Base-by-base conservation (phyloP, 106 monocot species). In the Dioscorea zingiberensis region DNA sequence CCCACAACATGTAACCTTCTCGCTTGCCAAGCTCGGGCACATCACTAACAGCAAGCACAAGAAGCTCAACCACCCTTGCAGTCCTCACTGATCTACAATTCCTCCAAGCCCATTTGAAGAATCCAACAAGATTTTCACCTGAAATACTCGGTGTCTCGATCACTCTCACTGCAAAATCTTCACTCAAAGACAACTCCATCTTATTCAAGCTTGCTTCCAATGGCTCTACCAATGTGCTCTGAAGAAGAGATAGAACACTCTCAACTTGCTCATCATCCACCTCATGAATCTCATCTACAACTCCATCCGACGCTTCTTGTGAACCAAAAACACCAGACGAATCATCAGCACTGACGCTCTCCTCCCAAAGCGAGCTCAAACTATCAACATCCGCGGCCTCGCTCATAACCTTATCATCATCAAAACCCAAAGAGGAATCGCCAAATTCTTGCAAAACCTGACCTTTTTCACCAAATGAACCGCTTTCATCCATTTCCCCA, bases 1-100 rank as follows among this genome's bases (percentile, higher is more conserved):
- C 92, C 97, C 91, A 97, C 62, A 97, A 58, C 68, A 62, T 59
- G 58, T 86, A 80, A 12, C 76, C 83, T 19, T 84, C 88, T 60
- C 57, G 75, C 77, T 76, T 77, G 21, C 9, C 57, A 27, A 85
- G 59, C 21, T 76, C 79, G 9, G 38, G 56, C 19, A 61, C 66
- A 4, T 62, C 21, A 21, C 66, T 60, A 18, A 92, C 55, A 9
- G 74, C 65, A 45, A 45, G 24, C n/a, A 88, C 79, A 56, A 97
- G 75, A 47, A 80, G 58, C 61, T 70, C 79, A 27, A 87, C 21
- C 0, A 48, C 55, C 27, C 54, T 69, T 27, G 73, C 55, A 21
- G 38, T 78, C 54, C 45, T 73, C 13, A 71, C 72, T 19, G 55
- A 55, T 21, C 74, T 59, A 29, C 81, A 58, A 4, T 55, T 77